These are phyloP conservation scores for Sporopachydermia cereana DNA, from an alignment of 1,139 yeast genomes.

Conservation along the genomic window DNA sequence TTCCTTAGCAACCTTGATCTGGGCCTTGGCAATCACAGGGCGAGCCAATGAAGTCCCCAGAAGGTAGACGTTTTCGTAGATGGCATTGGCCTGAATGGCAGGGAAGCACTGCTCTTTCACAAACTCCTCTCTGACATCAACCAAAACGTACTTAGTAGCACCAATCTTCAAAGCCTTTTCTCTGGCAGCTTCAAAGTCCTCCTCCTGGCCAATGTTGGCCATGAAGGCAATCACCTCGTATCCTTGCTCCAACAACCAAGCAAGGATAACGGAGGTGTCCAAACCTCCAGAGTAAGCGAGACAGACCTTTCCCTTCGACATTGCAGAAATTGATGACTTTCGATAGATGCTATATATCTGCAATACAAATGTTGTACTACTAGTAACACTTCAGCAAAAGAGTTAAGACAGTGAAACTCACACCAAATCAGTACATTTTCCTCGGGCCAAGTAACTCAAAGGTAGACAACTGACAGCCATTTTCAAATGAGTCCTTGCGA, in stretches of 20 bases:
- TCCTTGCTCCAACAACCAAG: slow-evolving; percentile 96
- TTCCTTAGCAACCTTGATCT: slow-evolving; percentile 89
- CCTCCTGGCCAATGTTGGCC: slow-evolving; percentile 98
- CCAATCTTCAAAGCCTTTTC: slow-evolving; percentile 94
- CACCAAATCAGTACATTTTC: too few species aligned
- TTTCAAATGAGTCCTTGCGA: too few species aligned
- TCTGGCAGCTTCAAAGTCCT: slow-evolving; percentile 95
- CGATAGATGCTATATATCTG: neutral
- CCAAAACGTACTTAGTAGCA: slow-evolving; percentile 89
- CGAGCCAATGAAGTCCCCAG: slow-evolving; percentile 96
- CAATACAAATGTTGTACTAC: too few species aligned
- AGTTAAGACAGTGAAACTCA: too few species aligned
- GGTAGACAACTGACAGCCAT: too few species aligned
- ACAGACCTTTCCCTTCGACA: slow-evolving; percentile 98
- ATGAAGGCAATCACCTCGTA: slow-evolving; percentile 96
- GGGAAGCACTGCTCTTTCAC: slow-evolving; percentile 91
- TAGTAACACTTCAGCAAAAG: too few species aligned
- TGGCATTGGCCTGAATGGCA: slow-evolving; percentile 93
- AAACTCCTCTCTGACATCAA: slow-evolving; percentile 89
- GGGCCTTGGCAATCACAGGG: slow-evolving; percentile 98
- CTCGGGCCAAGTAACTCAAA: too few species aligned
- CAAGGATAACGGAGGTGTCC: slow-evolving; percentile 93
- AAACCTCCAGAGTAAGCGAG: slow-evolving; percentile 98
- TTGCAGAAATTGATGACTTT: slow-evolving; percentile 20
- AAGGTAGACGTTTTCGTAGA: slow-evolving; percentile 91